These are phyloP conservation scores for Mycena olivaceomarginata DNA, from an alignment of 768 basidiomycete genomes.

Conservation along the genomic window DNA sequence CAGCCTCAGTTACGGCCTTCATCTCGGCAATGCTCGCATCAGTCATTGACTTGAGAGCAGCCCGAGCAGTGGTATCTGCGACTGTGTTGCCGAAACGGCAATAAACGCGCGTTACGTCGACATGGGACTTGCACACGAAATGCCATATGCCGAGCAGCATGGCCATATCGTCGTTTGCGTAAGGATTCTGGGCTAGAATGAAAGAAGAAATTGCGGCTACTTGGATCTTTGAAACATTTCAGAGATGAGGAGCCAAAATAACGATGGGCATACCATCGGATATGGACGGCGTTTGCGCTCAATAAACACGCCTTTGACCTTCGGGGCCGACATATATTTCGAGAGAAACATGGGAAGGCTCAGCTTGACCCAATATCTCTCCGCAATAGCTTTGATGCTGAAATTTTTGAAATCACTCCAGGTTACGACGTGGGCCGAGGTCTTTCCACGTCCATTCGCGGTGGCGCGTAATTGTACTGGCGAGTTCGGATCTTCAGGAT, in stretches of 20 bases:
- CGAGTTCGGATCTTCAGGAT: neutral
- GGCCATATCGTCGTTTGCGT: conserved; percentile 7
- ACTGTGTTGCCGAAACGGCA: neutral
- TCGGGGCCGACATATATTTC: neutral
- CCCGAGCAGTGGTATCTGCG: neutral
- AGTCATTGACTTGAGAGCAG: conserved; percentile 43
- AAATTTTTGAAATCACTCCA: conserved; percentile 8
- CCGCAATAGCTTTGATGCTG: neutral
- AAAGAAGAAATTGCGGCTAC: neutral
- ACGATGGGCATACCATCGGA: neutral
- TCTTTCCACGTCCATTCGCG: neutral
- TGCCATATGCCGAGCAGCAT: conserved; percentile 20
- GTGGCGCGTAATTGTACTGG: conserved; percentile 5
- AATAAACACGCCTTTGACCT: neutral
- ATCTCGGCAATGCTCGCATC: conserved; percentile 30
- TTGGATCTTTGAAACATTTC: neutral
- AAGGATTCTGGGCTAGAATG: neutral
- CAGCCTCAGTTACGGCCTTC: neutral
- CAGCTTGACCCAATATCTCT: neutral
- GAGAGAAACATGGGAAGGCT: conserved; percentile 12
- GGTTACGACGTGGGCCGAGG: neutral
- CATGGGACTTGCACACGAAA: neutral
- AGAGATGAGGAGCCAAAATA: neutral
- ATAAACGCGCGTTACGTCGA: neutral
- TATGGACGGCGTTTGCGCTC: conserved; percentile 8